Evolutionary conservation across 345 rosid species (phyloP), one percentile per base, ranked within the genome.

Genomic region (Clausena lansium): DNA sequence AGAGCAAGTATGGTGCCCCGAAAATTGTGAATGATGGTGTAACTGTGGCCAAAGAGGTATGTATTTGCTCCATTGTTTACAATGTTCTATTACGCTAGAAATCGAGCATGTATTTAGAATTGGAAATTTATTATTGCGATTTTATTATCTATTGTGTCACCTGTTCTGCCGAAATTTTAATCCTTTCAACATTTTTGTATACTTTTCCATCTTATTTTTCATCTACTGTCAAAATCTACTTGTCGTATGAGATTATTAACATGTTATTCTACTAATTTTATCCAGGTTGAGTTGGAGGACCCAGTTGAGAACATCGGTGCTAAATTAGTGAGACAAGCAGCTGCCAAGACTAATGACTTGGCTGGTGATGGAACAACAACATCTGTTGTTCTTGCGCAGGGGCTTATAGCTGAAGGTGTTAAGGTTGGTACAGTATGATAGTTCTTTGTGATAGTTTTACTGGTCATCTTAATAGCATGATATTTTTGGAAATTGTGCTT

Each of bases 261-360:
- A n/a, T n/a, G 14, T 7, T 76, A 35, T n/a, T 60, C 9, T 62
- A 13, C 69, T 38, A 36, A 11, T 10, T 24, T 62, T 71, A 79
- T 33, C 47, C 77, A 96, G 99, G 99, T 96, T 84, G 98, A 92
- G 83, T 82, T 96, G 84, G 99, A 94, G 82, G 99, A 96, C 52
- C 98, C 99, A 0, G 98, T 96, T 77, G 99, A 97, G 89, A 97
- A 97, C 76, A 97, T 97, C 67, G 99, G 98, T 69, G 98, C 98
- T 32, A 96, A 93, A 85, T 81, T 97, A 79, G 98, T 97, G 77
- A 89, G 99, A 76, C 99, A 97, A 84, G 98, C 98, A 4, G 99
- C 99, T 84, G 90, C 97, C 38, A 96, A 96, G 83, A 96, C 98
- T 54, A 96, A 96, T 82, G 99, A 96, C 89, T 80, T 96, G 87